Conservation (phyloP, 2,329 filamentous ascomycete species). For the Tothia fuscella region DNA sequence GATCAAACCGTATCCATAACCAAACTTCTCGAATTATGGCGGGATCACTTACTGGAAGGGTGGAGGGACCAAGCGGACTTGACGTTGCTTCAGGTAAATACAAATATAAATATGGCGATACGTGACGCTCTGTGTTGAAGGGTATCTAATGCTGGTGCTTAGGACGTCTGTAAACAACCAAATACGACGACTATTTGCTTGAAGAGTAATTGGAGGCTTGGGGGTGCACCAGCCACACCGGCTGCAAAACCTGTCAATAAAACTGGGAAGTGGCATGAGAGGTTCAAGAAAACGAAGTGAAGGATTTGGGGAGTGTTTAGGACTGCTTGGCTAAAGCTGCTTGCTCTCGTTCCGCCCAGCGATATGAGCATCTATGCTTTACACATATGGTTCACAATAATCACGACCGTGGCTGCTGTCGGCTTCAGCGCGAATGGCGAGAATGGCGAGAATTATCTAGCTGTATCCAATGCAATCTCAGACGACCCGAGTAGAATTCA, state of each 20-base stretch:
- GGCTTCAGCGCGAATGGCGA: no score
- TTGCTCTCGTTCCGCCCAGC: no score
- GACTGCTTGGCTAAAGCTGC: neutral
- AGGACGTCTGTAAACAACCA: neutral
- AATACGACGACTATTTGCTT: constrained; percentile 4
- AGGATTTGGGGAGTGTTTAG: neutral
- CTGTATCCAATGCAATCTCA: no score
- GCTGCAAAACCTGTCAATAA: constrained; percentile 1
- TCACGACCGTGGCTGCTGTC: no score
- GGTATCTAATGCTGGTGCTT: neutral
- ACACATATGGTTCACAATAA: no score
- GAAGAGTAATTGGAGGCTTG: constrained; percentile 6
- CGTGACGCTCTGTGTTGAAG: neutral
- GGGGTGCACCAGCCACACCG: neutral
- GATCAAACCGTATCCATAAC: constrained; percentile 20
- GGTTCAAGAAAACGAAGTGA: constrained; percentile 10
- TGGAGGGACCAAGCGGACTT: constrained; percentile 24
- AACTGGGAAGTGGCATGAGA: constrained; percentile 13
- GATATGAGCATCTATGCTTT: no score
- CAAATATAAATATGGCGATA: no score
- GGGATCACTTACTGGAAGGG: constrained; percentile 30
- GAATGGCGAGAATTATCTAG: no score
- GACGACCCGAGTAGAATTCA: no score
- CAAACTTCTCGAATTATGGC: constrained; percentile 29
- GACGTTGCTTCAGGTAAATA: constrained; percentile 10